Evolutionary conservation across 2,329 filamentous ascomycete species (phyloP).

Genomic region (Xylariaceae sp.): DNA sequence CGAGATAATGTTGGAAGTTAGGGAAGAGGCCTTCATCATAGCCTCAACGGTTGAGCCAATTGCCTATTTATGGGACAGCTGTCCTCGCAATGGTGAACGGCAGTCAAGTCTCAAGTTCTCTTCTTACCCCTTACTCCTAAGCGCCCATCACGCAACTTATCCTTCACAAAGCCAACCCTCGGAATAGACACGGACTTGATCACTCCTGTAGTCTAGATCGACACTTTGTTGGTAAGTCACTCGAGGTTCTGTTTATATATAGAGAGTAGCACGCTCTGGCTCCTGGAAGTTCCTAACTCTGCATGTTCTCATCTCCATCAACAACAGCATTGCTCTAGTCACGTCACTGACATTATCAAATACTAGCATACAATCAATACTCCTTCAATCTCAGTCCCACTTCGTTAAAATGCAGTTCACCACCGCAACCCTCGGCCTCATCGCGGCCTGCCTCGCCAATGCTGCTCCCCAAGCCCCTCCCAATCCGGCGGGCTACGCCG

Average conservation of each 20-base stretch:
- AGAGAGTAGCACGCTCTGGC: conserved; percentile 1
- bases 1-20: too few species aligned
- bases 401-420: conserved; percentile 27
- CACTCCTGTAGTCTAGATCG: not conserved
- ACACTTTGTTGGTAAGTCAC: conserved; percentile 1
- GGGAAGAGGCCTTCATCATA: too few species aligned
- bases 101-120: too few species aligned
- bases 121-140: too few species aligned
- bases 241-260: conserved; percentile 11
- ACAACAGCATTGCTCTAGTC: not conserved
- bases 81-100: too few species aligned
- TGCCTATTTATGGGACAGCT: not conserved
- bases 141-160: too few species aligned
- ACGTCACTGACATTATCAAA: too few species aligned
- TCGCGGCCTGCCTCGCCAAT: conserved; percentile 25
- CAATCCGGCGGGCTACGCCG: conserved; percentile 20
- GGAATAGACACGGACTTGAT: conserved; percentile 13
- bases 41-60: too few species aligned
- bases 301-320: conserved; percentile 1
- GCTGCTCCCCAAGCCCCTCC: conserved; percentile 16
- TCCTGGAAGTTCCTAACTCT: not conserved
- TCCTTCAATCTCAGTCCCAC: not conserved
- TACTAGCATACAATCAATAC: not conserved
- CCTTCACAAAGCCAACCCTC: not conserved
- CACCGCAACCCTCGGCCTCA: conserved; percentile 22